Conservation (phyloP, 2,329 filamentous ascomycete genomes). For the Microdochium nivale region DNA sequence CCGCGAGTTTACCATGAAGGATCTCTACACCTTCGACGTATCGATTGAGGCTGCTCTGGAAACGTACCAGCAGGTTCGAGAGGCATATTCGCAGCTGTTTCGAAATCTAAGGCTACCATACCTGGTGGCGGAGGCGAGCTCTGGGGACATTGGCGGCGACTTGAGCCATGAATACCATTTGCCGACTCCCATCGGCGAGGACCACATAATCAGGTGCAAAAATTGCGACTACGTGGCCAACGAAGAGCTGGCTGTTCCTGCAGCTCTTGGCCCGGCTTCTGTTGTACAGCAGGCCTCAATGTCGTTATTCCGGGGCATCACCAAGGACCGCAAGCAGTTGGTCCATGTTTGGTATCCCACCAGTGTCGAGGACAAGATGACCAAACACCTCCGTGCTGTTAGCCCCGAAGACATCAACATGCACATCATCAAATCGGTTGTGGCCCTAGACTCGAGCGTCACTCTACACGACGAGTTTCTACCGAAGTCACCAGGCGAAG, state of each 20-base stretch:
- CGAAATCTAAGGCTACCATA: conserved; percentile 76
- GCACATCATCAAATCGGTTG: conserved; percentile 54
- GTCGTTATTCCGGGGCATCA: conserved; percentile 53
- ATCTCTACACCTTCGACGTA: conserved; percentile 89
- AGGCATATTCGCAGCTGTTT: conserved; percentile 70
- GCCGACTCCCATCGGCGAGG: conserved; percentile 70
- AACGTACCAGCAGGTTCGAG: conserved; percentile 69
- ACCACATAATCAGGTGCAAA: conserved; percentile 69
- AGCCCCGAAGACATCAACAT: conserved; percentile 27
- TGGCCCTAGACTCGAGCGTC: conserved; percentile 64
- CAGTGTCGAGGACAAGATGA: conserved; percentile 15
- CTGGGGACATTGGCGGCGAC: conserved; percentile 90
- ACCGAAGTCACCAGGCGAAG: background rate
- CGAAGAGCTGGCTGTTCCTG: conserved; percentile 59
- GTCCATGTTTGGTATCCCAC: conserved; percentile 59
- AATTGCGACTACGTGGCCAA: conserved; percentile 73
- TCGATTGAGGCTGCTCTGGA: conserved; percentile 58
- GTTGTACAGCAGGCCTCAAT: background rate
- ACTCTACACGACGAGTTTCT: conserved; percentile 11
- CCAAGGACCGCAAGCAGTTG: conserved; percentile 57
- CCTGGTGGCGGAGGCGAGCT: conserved; percentile 79
- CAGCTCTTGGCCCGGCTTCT: background rate
- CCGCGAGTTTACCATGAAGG: conserved; percentile 95
- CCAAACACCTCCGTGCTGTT: background rate
- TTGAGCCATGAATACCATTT: conserved; percentile 95